Conservation (phyloP, 176 grass and related monocot species). For the Echinochloa phyllopogon region DNA sequence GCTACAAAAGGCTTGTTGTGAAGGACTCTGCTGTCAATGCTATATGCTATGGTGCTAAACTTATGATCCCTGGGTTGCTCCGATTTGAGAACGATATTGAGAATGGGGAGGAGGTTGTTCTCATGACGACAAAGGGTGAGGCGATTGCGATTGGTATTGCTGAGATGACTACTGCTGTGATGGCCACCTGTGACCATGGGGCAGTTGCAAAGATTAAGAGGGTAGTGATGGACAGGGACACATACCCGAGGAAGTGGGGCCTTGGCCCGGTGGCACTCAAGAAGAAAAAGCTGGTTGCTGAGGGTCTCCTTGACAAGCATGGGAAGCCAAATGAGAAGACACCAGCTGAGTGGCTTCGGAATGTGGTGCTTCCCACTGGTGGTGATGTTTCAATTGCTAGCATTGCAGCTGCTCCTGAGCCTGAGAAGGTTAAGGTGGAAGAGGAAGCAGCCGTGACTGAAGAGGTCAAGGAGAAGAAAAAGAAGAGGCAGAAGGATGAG, state of each 20-base stretch:
- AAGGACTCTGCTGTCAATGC: constrained; percentile 97
- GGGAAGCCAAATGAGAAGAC: constrained; percentile 91
- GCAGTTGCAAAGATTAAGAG: constrained; percentile 81
- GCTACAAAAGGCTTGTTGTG: constrained; percentile 95
- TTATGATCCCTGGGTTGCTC: constrained; percentile 93
- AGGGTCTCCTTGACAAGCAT: constrained; percentile 87
- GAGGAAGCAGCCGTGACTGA: constrained; percentile 20
- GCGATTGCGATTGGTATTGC: constrained; percentile 89
- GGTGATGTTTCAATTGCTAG: constrained; percentile 76
- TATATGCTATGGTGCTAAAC: constrained; percentile 94
- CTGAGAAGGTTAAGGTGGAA: constrained; percentile 56
- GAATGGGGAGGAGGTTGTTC: constrained; percentile 80
- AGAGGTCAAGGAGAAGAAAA: constrained; percentile 71
- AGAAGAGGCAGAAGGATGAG: constrained; percentile 65
- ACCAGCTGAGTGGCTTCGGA: constrained; percentile 76
- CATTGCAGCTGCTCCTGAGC: constrained; percentile 72
- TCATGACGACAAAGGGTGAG: constrained; percentile 96
- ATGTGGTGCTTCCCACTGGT: constrained; percentile 74
- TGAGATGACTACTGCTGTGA: constrained; percentile 92
- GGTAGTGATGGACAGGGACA: constrained; percentile 95
- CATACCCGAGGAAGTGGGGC: constrained; percentile 93
- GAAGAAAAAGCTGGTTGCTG: constrained; percentile 84
- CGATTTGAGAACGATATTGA: constrained; percentile 96
- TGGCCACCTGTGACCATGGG: constrained; percentile 93
- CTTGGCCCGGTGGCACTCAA: constrained; percentile 73